Conservation (phyloP, 345 rosid genomes). For the Rhizophora mangle region DNA sequence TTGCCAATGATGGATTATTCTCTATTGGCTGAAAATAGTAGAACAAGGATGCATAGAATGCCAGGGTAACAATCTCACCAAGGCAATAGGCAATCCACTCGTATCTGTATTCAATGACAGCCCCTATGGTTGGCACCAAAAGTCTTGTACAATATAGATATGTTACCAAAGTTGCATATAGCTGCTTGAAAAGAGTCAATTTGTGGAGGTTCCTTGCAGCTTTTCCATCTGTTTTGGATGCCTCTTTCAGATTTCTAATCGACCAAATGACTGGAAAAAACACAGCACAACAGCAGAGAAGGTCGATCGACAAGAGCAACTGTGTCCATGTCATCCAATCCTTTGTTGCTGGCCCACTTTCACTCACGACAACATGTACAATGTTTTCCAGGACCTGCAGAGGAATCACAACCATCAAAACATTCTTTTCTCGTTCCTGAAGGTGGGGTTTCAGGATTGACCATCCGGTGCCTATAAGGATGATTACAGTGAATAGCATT, state of each 20-base stretch:
- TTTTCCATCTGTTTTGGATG: conserved; percentile 46
- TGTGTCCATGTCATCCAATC: conserved; percentile 54
- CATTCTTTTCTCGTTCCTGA: conserved; percentile 51
- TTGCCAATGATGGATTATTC: conserved; percentile 46
- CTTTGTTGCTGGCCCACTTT: conserved; percentile 47
- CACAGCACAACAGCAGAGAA: conserved; percentile 50
- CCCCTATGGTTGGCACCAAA: conserved; percentile 36
- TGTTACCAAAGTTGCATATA: conserved; percentile 38
- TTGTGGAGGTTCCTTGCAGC: conserved; percentile 45
- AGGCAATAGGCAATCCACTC: conserved; percentile 33
- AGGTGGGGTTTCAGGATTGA: conserved; percentile 54
- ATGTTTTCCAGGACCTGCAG: conserved; percentile 56
- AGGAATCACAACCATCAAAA: conserved; percentile 44
- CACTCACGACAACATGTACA: conserved; percentile 40
- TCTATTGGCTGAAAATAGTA: conserved; percentile 46
- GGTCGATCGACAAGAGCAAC: conserved; percentile 41
- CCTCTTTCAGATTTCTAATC: conserved; percentile 41
- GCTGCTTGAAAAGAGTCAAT: conserved; percentile 50
- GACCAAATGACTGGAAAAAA: conserved; percentile 60
- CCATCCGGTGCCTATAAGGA: conserved; percentile 59
- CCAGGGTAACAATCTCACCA: conserved; percentile 45
- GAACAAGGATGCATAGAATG: conserved; percentile 43
- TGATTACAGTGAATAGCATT: conserved; percentile 51
- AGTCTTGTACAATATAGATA: conserved; percentile 52
- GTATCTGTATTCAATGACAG: conserved; percentile 32